Evolutionary conservation across 768 basidiomycete species (phyloP), one percentile per base, ranked within the genome.

Genomic region (Dentipellis fragilis): DNA sequence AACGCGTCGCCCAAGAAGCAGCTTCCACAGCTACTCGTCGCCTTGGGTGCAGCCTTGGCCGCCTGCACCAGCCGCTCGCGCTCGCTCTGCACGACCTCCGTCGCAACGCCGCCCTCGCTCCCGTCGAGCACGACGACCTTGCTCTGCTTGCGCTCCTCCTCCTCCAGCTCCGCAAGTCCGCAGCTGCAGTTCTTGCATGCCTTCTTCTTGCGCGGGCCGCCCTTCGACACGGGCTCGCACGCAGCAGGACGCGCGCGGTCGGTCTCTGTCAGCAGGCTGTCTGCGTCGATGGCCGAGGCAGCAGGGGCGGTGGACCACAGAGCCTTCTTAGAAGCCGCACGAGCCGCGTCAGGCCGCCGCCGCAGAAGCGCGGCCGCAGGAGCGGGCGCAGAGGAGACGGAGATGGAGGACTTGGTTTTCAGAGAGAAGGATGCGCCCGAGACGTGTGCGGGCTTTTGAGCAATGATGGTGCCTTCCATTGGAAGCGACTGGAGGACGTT

Each of bases 1-100:
- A 99, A 99, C 2, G 96, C 96, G 71, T 99, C 96, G 10, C 96
- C 96, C 38, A 98, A 73, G 75, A 91, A 98, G 75, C 96, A 99
- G 73, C 79, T 97, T 14, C 94, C 95, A 73, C 96, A 98, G 66
- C 91, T 93, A 67, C 93, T 95, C 54, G 93, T 97, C 38, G 89
- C 92, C 73, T 91, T 90, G 11, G 85, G 83, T 12, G 90, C 81
- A 19, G 79, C 79, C 64, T 77, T 80, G 0, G 85, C 87, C 9
- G 88, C 88, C 42, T 72, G 69, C 2, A 81, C 64, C 65, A 89
- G 68, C 61, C 81, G 79, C 67, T 79, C 84, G 70, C 74, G 84
- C 74, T 87, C 89, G 40, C 65, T 68, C 63, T 79, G 74, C 42
- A 71, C 66, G 3, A 86, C 76, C 58, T 80, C 86, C 52, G 71